Percentiles rank a stretch among this genome's conserved stretches.
phyloP scores from a whole-genome alignment of 2,329 filamentous ascomycete species.

The Colletotrichum sp. region DNA sequence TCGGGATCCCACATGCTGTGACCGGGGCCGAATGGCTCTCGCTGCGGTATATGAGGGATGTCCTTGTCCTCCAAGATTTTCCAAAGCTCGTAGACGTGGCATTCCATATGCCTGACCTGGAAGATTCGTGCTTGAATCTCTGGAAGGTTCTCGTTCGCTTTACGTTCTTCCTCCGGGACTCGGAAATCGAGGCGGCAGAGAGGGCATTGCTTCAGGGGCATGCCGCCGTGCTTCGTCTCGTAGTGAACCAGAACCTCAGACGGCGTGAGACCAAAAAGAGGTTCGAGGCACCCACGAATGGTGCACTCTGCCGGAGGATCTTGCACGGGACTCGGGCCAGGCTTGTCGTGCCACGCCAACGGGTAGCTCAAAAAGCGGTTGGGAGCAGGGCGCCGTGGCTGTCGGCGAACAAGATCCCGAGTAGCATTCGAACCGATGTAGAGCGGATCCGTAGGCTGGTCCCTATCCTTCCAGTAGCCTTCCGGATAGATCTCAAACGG shows the following conservation, averaged over 20 bases:
- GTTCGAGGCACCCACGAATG: background rate
- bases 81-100: slow-evolving; percentile 23
- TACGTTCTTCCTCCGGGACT: background rate
- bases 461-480: background rate
- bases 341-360: slow-evolving; percentile 17
- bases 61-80: background rate
- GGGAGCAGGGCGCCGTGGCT: background rate
- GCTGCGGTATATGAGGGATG: background rate
- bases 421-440: slow-evolving; percentile 1
- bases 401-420: background rate
- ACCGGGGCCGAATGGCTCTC: slow-evolving; percentile 11
- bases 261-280: slow-evolving; percentile 16
- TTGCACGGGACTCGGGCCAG: background rate
- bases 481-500: slow-evolving; percentile 21
- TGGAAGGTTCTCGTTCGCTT: background rate
- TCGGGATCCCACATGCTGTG: slow-evolving; percentile 19
- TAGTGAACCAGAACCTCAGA: slow-evolving; percentile 19
- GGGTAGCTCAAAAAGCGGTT: background rate
- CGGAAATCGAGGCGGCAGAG: slow-evolving; percentile 18
- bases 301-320: slow-evolving; percentile 19
- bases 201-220: slow-evolving; percentile 8
- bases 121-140: background rate
- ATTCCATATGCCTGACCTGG: slow-evolving; percentile 22
- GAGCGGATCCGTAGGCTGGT: slow-evolving; percentile 6
- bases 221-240: slow-evolving; percentile 11